Conservation (phyloP, 2,329 filamentous ascomycete species). For the Cercospora canescens region DNA sequence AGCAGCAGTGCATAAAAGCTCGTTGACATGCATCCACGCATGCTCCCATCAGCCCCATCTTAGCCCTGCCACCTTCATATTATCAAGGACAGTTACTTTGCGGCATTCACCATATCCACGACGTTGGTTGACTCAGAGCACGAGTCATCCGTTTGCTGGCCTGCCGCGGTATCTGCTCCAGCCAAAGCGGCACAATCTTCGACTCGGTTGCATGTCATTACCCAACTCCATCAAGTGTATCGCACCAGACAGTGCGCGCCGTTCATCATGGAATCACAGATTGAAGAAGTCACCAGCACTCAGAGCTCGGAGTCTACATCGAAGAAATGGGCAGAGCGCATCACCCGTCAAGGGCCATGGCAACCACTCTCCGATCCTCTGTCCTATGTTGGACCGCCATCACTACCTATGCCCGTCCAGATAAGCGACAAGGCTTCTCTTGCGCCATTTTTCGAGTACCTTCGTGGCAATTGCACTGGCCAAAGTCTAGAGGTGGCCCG, state of each 20-base stretch:
- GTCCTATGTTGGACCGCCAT: conserved; percentile 34
- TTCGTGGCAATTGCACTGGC: conserved; percentile 32
- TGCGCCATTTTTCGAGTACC: conserved; percentile 40
- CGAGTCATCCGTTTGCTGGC: background rate
- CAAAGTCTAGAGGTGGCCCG: conserved; percentile 24
- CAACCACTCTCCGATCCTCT: conserved; percentile 34
- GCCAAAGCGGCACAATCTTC: background rate
- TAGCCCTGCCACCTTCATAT: too few relatives aligned
- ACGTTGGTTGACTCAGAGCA: background rate
- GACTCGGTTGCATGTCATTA: background rate
- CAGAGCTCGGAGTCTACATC: background rate
- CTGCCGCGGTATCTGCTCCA: background rate
- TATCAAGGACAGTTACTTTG: background rate
- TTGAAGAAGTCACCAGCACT: background rate
- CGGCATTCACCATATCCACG: background rate
- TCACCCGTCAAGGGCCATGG: conserved; percentile 39
- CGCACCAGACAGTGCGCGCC: background rate
- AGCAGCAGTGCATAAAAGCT: background rate
- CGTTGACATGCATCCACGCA: background rate
- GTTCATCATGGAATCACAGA: background rate
- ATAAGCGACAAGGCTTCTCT: conserved; percentile 36
- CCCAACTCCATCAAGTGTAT: background rate
- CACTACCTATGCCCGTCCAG: conserved; percentile 41
- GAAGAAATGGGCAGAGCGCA: conserved; percentile 31
- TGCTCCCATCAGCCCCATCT: background rate